Evolutionary conservation across 345 rosid species (phyloP), one percentile per base, ranked within the genome.

Genomic region (Brassica cretica): DNA sequence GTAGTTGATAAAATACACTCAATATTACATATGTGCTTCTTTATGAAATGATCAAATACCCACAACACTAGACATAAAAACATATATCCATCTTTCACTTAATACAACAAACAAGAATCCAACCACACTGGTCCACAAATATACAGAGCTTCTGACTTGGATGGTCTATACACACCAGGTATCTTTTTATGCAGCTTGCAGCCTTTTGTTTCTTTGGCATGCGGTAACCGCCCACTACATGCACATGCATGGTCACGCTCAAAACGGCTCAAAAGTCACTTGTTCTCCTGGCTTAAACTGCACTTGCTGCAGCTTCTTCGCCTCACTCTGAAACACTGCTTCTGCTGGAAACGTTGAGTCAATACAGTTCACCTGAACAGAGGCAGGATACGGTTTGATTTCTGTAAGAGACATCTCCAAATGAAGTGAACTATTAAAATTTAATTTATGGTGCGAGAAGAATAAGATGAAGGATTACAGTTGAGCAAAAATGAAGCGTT

Each of bases 231-330:
- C 99, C 99, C 0, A 91, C 90, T 1, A 95, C 99, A n/a, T n/a
- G n/a, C n/a, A 74, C 98, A 93, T 2, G 98, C 98, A 74, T 95
- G 99, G 79, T 93, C 99, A 51, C 98, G 87, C 85, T 95, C 99
- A 60, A 89, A 89, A 95, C 0, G 98, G 98, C 87, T 93, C 99
- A 0, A 91, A 90, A 16, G 97, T 95, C 3, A 95, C 98, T 76
- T 95, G 98, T 61, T 95, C 98, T 0, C 80, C 76, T 9, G 99
- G 99, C 76, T 81, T 95, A 88, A 95, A 91, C 75, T 95, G 96
- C 53, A 93, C 98, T 64, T 80, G 90, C 68, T 84, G 87, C 81
- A 95, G 81, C 87, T 90, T 91, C 88, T 88, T 93, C 66, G 93
- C 99, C 82, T 95, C 99, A 6, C 84, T 88, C 44, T 87, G 89